Evolutionary conservation across 2,329 filamentous ascomycete species (phyloP), one percentile per base, ranked within the genome.

Genomic region (Calonectria honghensis): DNA sequence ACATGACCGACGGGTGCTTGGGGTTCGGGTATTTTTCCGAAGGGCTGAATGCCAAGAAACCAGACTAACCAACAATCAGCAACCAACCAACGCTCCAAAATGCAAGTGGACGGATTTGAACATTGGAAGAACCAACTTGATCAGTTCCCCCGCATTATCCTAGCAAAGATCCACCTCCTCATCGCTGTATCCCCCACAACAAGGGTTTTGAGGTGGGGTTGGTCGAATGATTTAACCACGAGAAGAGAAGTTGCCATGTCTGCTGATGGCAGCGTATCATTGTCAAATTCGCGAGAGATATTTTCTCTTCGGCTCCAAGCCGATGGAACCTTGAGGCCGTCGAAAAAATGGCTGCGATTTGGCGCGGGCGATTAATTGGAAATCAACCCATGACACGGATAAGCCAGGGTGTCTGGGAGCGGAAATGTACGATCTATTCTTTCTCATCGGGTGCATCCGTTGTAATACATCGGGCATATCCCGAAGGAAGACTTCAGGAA

Each of bases 131-230:
- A 18, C 24, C 35, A 63, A 63, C 57, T 24, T 24, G 24, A 39
- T 6, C 20, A 45, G 41, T 27, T 63, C 57, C 57, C 57, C 57
- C 57, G 37, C 57, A 63, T 63, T 41, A 63, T 63, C 57, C 57
- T 14, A 63, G 57, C 24, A 63, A 20, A 27, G 35, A 41, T 63
- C 57, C 37, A 39, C 57, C 37, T 63, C 57, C 57, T 16, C 57
- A 41, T 41, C 14, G 27, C 31, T 63, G 35, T 63, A 29, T 63
- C 57, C 57, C 35, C 35, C 35, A 10, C 57, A 63, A 37, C 57
- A 63, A 63, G 57, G 57, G 24, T 63, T 63, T 39, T 27, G 57
- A 61, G 39, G 57, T 63, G 57, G 57, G 35, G 57, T 63, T 63
- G 35, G n/a, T 63, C 24, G 37, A 63, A 63, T 39, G 37, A 29